Evolutionary conservation across 2,329 filamentous ascomycete species (phyloP), one percentile per base, ranked within the genome.

Genomic region (Pochonia chlamydosporia): DNA sequence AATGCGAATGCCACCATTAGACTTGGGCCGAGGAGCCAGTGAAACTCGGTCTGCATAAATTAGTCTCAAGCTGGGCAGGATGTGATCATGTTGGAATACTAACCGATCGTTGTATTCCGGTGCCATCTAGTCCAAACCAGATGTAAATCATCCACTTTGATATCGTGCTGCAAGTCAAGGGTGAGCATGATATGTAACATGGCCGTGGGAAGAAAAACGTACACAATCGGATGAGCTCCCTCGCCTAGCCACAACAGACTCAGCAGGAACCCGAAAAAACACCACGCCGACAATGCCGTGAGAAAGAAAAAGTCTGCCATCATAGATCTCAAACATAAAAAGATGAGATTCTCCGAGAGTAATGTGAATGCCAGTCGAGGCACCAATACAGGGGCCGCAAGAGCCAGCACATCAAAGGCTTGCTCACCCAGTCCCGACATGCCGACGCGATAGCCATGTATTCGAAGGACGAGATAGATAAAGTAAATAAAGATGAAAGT

Each of bases 81-180:
- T 23, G 35, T 39, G 35, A 43, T 20, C 21, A n/a, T n/a, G 9
- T 30, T 18, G 35, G 14, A 16, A 28, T 6, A 60, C 71, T 59
- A 59, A 75, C 74, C 48, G 79, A 79, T 53, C 72, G 64, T 41
- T 80, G 73, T 36, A 84, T 82, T 7, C 81, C 81, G 3, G 76
- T 81, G 6, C 79, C 89, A 56, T 93, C 89, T 2, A 95, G 78
- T 2, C 89, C 89, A 59, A 95, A 93, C 89, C 89, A 95, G 53
- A 95, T 91, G 78, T 87, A 93, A 2, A 93, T 78, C 87, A 95
- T 92, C 89, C 89, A 95, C 65, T 91, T 90, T 39, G 82, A 82
- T 52, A 93, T 90, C 1, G 84, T 87, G 4, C 74, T 78, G 40
- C 11, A 21, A 26, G 13, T 24, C 33, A 16, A 21, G 14, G 11